A percentile compares a stretch with the other conserved stretches of the same genome.
phyloP scores from a whole-genome alignment of 2,329 filamentous ascomycete genomes.

The Phialophora verrucosa region DNA sequence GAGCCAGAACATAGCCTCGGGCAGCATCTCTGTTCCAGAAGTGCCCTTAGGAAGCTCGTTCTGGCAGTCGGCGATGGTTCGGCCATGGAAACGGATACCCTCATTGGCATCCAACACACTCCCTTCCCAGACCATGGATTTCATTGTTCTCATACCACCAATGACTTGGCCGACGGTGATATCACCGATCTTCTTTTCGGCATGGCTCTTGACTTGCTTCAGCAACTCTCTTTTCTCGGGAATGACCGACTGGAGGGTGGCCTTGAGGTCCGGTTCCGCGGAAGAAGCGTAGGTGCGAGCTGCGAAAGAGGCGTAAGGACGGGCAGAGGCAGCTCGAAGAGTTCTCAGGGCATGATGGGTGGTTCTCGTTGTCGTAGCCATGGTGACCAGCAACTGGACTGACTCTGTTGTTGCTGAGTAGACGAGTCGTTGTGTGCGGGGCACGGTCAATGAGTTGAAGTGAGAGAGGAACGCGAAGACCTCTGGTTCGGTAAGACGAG shows the following conservation, averaged over 20 bases:
- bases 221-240: constrained; percentile 91
- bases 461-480: background rate
- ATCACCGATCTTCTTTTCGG: constrained; percentile 82
- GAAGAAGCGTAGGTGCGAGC: constrained; percentile 71
- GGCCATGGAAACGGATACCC: constrained; percentile 97
- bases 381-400: constrained; percentile 8
- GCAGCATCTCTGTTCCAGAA: constrained; percentile 93
- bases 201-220: constrained; percentile 88
- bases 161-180: constrained; percentile 93
- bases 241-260: constrained; percentile 80
- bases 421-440: background rate
- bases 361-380: constrained; percentile 37
- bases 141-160: constrained; percentile 95
- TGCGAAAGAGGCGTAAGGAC: constrained; percentile 29
- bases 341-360: constrained; percentile 36
- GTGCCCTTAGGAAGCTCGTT: constrained; percentile 89
- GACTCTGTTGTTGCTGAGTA: constrained; percentile 3
- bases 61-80: constrained; percentile 98
- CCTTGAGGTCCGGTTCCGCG: constrained; percentile 86
- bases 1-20: constrained; percentile 99
- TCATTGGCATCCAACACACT: constrained; percentile 96
- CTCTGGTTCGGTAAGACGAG: background rate
- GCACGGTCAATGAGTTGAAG: constrained; percentile 2
- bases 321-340: constrained; percentile 29
- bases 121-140: constrained; percentile 98